Base-by-base conservation (phyloP, 1,139 yeast genomes). In the Pneumocystis sp. region DNA sequence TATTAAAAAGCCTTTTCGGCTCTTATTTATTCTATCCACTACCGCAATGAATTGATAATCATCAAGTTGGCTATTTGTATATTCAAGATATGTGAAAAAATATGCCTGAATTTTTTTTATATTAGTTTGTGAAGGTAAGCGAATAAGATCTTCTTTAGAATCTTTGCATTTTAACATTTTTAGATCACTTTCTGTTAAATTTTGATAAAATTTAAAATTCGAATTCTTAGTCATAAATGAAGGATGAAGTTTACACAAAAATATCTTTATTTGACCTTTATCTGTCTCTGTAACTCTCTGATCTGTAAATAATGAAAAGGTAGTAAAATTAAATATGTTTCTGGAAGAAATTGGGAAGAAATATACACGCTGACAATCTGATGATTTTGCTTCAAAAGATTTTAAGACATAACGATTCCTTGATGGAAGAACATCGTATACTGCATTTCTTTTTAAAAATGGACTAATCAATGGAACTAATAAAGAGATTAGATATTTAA, bases 1-100 rank as follows among this genome's bases (percentile, higher is more conserved):
- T 3, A 75, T 66, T 3, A 72, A 67, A 40, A 73, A 70, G 1
- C 73, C 71, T 0, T 78, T 72, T 44, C 76, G 76, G 4, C 66
- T 62, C 1, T 61, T 64, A 39, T 63, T 59, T 44, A 21, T 62
- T 65, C 57, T 68, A 56, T 74, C 75, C 4, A 79, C 10, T 79
- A 31, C 40, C 65, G 61, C 3, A 71, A 74, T 44, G 70, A 66
- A 59, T 72, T 70, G 61, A 66, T 67, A 67, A 75, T 72, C 17
- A 70, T 60, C 44, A 72, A 65, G 15, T 68, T 70, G 15, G 65
- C 62, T 29, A 61, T 62, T 25, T 37, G 67, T 15, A 57, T 62
- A 61, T 63, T 66, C 63, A 59, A 64, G 31, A 50, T 63, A 64
- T 19, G 57, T 60, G 12, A 64, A 34, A 25, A 56, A 57, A 39